Base-by-base conservation (phyloP, 1,139 yeast species). In the Protomyces inundatus region DNA sequence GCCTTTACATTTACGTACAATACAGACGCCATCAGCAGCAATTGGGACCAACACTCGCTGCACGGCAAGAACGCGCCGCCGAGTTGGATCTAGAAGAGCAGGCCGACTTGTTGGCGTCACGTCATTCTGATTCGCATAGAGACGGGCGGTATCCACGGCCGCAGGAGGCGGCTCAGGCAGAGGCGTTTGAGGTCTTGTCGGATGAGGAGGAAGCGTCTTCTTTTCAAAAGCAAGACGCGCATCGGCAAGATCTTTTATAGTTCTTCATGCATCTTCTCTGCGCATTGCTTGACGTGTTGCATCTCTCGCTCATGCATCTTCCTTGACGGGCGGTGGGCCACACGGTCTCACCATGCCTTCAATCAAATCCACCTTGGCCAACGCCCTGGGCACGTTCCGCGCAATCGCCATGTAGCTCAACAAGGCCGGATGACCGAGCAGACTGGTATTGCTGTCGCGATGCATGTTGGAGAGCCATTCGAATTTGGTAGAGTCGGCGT, bases 401-500 rank as follows among this genome's bases (percentile, higher is more conserved):
- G 86, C 88, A 6, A 87, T 72, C n/a, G 95, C 77, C 61, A 86
- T 79, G 71, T 88, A 88, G 68, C 84, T 82, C 54, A 89, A 73
- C 64, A 87, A 67, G 3, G 83, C 82, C 16, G 85, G 84, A 73
- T 91, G 96, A 35, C 88, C 87, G 34, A 84, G 81, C 61, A 89
- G 74, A 16, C 88, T 81, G 1, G 90, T 82, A 68, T 85, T 84
- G 0, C 95, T 84, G 72, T 95, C 98, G 68, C 88, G 78, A 60
- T 84, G 85, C 0, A 88, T 80, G 68, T 87, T 87, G 7, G 80
- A 73, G 68, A 82, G 73, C 80, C 86, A 85, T 69, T 83, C 84
- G 59, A 73, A 78, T 71, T 77, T 83, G 53, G 86, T 77, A 0
- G 91, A 87, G 61, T 85, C 87, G 0, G 90, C 78, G 70, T 84